Percentiles rank a stretch among this genome's conserved stretches.
Evolutionary conservation across 257 asterid species (phyloP).

Genomic region (Solanum tacnaense): DNA sequence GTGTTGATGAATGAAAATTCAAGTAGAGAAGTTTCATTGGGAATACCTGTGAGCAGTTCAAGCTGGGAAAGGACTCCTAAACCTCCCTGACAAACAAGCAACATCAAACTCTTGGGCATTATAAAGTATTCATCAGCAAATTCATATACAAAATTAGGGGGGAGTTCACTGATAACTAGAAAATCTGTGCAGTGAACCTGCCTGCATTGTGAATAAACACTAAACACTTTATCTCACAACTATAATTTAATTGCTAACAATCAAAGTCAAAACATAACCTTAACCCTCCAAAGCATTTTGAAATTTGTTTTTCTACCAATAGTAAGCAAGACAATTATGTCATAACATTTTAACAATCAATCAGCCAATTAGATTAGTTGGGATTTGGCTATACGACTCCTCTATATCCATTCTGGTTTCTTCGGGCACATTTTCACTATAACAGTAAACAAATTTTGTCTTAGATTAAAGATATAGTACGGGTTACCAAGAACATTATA

Average conservation of each 20-base stretch:
- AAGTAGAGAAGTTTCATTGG: not conserved
- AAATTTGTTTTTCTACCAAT: not conserved
- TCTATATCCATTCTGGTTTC: not conserved
- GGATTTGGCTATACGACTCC: not conserved
- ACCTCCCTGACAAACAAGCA: constrained; percentile 30
- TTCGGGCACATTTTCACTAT: not conserved
- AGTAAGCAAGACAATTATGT: not conserved
- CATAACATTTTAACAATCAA: not conserved
- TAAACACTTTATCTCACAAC: not conserved
- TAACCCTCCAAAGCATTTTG: not conserved
- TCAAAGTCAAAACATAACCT: not conserved
- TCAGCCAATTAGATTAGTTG: not conserved
- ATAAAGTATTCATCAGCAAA: not conserved
- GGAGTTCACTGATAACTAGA: not conserved
- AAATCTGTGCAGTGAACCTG: not conserved
- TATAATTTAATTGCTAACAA: not conserved
- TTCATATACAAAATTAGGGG: not conserved
- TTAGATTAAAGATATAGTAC: not conserved
- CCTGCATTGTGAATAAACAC: not conserved
- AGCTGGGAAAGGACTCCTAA: constrained; percentile 48
- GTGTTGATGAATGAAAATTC: not conserved
- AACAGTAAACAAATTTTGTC: not conserved
- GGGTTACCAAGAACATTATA: not conserved
- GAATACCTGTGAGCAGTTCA: constrained; percentile 47
- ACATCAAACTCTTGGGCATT: not conserved